Evolutionary conservation across 1,139 yeast genomes (phyloP).

Genomic region (Yamadazyma dushanensis): DNA sequence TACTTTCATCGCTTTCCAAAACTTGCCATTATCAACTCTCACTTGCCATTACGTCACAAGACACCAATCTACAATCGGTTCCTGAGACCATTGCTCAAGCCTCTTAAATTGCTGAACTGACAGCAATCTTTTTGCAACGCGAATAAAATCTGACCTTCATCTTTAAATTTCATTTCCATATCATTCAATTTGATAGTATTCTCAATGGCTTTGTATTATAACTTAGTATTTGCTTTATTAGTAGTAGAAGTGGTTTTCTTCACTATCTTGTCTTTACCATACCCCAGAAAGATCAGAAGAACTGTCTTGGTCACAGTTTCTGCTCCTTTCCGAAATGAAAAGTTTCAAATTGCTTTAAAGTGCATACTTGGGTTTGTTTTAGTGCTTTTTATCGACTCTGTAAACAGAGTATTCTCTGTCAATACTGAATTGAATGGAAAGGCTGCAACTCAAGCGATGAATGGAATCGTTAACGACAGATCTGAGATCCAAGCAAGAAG

Average conservation of each 20-base stretch:
- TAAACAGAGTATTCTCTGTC: constrained; percentile 77
- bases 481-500: constrained; percentile 85
- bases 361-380: constrained; percentile 84
- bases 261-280: constrained; percentile 78
- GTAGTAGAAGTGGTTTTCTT: constrained; percentile 80
- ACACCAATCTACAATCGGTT: too few species aligned
- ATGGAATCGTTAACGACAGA: constrained; percentile 51
- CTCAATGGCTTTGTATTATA: constrained; percentile 71
- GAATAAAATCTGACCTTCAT: background rate
- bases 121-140: background rate
- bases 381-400: constrained; percentile 83
- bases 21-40: too few species aligned
- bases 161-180: too few species aligned
- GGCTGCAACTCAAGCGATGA: constrained; percentile 17
- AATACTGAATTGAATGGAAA: constrained; percentile 55
- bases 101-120: background rate
- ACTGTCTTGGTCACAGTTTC: constrained; percentile 63
- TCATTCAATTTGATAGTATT: constrained; percentile 13
- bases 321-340: constrained; percentile 69
- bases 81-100: too few species aligned
- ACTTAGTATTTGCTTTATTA: constrained; percentile 71
- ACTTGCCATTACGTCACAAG: too few species aligned
- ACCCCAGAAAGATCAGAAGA: constrained; percentile 75
- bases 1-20: too few species aligned
- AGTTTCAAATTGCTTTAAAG: constrained; percentile 74